These are phyloP conservation scores for Ophiostoma ips DNA, from an alignment of 2,329 filamentous ascomycete species.

Conservation along the genomic window DNA sequence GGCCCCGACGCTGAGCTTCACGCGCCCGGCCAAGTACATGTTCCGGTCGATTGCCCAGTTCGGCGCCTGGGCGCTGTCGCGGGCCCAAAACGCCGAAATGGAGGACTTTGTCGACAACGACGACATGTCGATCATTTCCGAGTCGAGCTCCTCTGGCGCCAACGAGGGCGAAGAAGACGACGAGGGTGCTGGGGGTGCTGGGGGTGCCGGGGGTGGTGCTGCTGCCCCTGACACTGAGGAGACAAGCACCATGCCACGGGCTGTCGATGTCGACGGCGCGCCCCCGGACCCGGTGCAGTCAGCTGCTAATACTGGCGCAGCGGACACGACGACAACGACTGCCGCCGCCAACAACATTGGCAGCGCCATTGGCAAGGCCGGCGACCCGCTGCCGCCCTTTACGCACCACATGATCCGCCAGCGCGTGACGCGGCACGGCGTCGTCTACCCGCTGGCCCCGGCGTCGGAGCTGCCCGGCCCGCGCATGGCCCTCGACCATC, in stretches of 20 bases:
- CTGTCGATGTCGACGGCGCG: background rate
- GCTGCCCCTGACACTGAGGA: too few species aligned
- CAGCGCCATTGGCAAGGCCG: conserved; percentile 62
- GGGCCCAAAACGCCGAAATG: conserved; percentile 65
- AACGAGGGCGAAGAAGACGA: background rate
- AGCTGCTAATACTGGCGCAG: conserved; percentile 3
- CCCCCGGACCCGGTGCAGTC: too few species aligned
- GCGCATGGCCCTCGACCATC: conserved; percentile 42
- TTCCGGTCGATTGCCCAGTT: conserved; percentile 87
- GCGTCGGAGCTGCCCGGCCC: conserved; percentile 51
- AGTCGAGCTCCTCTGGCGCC: conserved; percentile 24
- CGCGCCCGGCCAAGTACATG: conserved; percentile 91
- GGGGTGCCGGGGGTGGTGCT: too few species aligned
- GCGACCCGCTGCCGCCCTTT: conserved; percentile 70
- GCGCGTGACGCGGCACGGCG: conserved; percentile 64
- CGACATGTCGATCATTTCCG: conserved; percentile 58
- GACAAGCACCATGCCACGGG: too few species aligned
- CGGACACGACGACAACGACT: background rate
- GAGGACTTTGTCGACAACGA: conserved; percentile 71
- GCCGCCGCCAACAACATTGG: too few species aligned
- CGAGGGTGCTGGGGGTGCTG: too few species aligned
- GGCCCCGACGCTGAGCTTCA: conserved; percentile 85
- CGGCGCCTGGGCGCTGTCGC: conserved; percentile 76
- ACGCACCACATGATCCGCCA: conserved; percentile 85
- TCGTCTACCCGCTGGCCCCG: conserved; percentile 52